Base-by-base conservation (phyloP, 1,284 basidiomycete genomes). In the Pyrrhoderma noxium region DNA sequence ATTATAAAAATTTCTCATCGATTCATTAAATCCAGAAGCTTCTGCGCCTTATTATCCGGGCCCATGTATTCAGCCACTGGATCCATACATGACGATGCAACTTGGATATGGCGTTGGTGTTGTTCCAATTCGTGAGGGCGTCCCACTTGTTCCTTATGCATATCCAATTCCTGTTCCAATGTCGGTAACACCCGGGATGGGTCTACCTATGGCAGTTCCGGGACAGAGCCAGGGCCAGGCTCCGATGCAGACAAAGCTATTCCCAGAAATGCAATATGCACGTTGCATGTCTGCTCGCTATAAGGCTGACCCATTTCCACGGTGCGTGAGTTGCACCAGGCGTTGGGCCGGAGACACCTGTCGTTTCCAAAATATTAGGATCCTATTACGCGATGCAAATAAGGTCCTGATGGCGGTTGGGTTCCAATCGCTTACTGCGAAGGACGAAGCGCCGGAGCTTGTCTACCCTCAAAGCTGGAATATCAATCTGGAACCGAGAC, bases 311-410 rank as follows among this genome's bases (percentile, higher is more conserved):
- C 70, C 74, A 45, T 84, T 86, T 64, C 82, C 85, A 25, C 79
- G 82, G 5, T 89, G 85, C 61, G 81, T 89, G 22, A 83, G 85
- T 2, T 89, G 85, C 64, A 88, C 82, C 18, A 80, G 85, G 43
- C 80, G 85, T 14, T 89, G 85, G 85, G 85, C 84, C 2, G 86
- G 85, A 38, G 85, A 89, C 63, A 87, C 84, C 0, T 89, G 85
- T 62, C 79, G 85, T 22, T 89, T 89, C 65, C 86, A 88, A 62
- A 77, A 79, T 18, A 83, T 89, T 54, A 77, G 85, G 18, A 83
- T 79, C 61, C 82, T 89, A 64, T 68, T 85, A 56, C 79, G 82
- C 57, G 77, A 85, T 55, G 58, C 66, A 38, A 70, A 77, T 41
- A 68, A 75, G 50, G 72, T 74, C 34, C 75, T 86, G 39, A 70